Percentiles rank a stretch among this genome's conserved stretches.
phyloP scores from a whole-genome alignment of 805 yeast species.

The Pichia occidentalis region DNA sequence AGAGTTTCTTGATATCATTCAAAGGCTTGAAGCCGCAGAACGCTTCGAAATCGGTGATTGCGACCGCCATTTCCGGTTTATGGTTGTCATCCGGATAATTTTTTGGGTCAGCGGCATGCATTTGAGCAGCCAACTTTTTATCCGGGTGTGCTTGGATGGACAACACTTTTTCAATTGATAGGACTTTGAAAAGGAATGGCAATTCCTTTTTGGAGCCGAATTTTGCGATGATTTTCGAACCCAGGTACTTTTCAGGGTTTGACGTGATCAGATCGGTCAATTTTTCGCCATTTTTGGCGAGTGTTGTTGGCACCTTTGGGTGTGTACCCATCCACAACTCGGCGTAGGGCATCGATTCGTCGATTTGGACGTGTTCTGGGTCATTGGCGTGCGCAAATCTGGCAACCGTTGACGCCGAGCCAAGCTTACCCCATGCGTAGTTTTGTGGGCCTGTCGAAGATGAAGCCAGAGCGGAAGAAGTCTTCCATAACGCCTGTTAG shows the following conservation, averaged over 20 bases:
- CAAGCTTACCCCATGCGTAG: slow-evolving; percentile 57
- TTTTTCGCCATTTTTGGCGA: slow-evolving; percentile 40
- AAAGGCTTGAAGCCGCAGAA: slow-evolving; percentile 97
- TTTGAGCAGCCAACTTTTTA: slow-evolving; percentile 67
- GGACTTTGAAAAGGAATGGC: slow-evolving; percentile 90
- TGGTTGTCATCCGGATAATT: slow-evolving; percentile 98
- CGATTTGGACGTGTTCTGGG: slow-evolving; percentile 47
- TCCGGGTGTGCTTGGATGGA: slow-evolving; percentile 98
- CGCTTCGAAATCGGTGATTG: slow-evolving; percentile 92
- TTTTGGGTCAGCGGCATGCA: slow-evolving; percentile 79
- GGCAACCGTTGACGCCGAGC: slow-evolving; percentile 83
- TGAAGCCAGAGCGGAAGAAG: not conserved
- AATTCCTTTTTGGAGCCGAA: slow-evolving; percentile 61
- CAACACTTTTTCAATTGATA: slow-evolving; percentile 87
- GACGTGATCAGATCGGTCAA: slow-evolving; percentile 62
- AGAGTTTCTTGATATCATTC: slow-evolving; percentile 60
- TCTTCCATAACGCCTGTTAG: not conserved
- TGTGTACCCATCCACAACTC: slow-evolving; percentile 99
- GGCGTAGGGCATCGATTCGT: slow-evolving; percentile 82
- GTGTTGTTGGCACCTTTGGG: slow-evolving; percentile 77
- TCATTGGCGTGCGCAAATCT: slow-evolving; percentile 71
- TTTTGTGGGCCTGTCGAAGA: slow-evolving; percentile 29
- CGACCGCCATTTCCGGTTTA: slow-evolving; percentile 99
- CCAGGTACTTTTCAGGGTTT: slow-evolving; percentile 55
- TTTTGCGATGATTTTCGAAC: slow-evolving; percentile 49